Conservation (phyloP, 345 rosid species). For the Angophora floribunda region DNA sequence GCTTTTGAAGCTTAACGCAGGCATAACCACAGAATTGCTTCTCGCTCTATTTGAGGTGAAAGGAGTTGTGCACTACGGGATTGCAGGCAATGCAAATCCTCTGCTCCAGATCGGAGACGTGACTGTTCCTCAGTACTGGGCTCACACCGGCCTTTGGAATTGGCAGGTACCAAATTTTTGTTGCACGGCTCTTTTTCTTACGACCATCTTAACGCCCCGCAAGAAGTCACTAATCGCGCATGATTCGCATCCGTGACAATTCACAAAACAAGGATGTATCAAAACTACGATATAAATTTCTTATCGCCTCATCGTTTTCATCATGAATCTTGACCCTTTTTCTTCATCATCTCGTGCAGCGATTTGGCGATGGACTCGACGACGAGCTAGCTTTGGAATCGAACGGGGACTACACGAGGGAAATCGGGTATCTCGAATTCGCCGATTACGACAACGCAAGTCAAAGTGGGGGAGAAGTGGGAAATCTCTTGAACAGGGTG, state of each 20-base stretch:
- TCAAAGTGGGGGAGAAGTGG: neutral
- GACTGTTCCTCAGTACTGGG: conserved; percentile 48
- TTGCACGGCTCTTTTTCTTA: neutral
- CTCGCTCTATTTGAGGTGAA: conserved; percentile 35
- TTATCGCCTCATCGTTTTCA: no score
- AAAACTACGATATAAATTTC: neutral
- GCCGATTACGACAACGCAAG: conserved; percentile 11
- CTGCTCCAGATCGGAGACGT: conserved; percentile 48
- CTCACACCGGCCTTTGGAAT: conserved; percentile 68
- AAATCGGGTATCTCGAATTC: conserved; percentile 38
- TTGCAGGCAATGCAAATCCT: conserved; percentile 59
- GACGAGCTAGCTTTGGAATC: conserved; percentile 47
- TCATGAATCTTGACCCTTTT: neutral
- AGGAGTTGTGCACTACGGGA: conserved; percentile 66
- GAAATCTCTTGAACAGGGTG: conserved; percentile 39
- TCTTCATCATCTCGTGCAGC: conserved; percentile 5
- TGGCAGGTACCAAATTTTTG: conserved; percentile 40
- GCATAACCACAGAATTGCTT: conserved; percentile 41
- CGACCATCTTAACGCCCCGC: neutral
- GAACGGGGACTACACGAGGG: conserved; percentile 53
- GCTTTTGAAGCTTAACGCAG: conserved; percentile 43
- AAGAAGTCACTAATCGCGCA: neutral
- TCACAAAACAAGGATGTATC: neutral
- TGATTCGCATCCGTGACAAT: neutral
- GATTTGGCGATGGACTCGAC: conserved; percentile 43